phyloP scores from a whole-genome alignment of 139 green algal species.

The Gonium pectorale region DNA sequence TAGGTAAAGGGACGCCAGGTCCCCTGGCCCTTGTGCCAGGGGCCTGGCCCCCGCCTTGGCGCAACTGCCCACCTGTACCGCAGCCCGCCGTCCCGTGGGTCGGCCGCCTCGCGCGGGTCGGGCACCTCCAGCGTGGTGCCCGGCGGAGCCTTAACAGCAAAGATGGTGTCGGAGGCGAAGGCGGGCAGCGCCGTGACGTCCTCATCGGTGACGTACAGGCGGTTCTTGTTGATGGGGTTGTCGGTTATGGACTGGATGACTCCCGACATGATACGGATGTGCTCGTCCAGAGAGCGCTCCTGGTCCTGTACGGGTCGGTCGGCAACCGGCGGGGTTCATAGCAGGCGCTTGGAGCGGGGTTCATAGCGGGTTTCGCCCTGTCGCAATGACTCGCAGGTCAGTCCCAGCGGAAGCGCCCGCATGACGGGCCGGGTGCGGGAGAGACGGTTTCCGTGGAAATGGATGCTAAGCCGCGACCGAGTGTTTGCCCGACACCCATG shows the following conservation, averaged over 20 bases:
- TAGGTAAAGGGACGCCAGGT: no score
- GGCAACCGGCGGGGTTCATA: no score
- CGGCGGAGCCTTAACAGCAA: conserved; percentile 85
- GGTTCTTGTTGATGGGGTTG: conserved; percentile 64
- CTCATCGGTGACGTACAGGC: conserved; percentile 86
- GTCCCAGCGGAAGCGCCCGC: no score
- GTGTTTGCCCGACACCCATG: no score
- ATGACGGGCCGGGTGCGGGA: no score
- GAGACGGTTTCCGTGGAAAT: no score
- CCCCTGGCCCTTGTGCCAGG: not conserved
- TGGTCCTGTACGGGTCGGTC: conserved; percentile 46
- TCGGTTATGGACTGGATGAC: conserved; percentile 54
- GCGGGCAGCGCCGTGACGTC: conserved; percentile 80
- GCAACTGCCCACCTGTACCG: conserved; percentile 31
- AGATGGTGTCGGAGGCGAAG: conserved; percentile 83
- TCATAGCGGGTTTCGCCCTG: no score
- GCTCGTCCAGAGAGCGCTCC: conserved; percentile 62
- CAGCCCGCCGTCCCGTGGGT: conserved; percentile 40
- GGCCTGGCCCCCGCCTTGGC: conserved; percentile 14
- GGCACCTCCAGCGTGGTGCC: conserved; percentile 85
- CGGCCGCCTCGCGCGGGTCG: conserved; percentile 64
- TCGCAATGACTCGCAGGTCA: no score
- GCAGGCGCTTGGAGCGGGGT: no score
- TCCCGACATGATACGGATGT: conserved; percentile 58
- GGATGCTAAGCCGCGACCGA: no score